Base-by-base conservation (phyloP, 2,329 filamentous ascomycete genomes). In the Teratosphaeria zuluensis region DNA sequence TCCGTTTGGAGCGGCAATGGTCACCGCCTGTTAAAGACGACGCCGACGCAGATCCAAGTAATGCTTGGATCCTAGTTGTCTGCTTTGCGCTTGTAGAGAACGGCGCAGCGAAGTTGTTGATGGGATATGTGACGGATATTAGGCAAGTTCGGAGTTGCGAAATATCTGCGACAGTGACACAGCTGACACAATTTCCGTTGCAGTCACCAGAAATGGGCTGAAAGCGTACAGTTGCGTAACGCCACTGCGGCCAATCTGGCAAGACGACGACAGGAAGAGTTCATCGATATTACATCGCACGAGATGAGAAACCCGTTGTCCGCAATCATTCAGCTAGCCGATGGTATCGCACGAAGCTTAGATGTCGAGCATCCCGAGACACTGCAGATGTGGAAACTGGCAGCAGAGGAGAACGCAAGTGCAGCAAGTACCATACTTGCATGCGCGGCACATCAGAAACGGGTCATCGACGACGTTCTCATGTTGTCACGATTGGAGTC, bases 261-360 rank as follows among this genome's bases (percentile, higher is more conserved):
- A 2, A 71, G 69, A 51, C 56, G 65, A n/a, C 65, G 65, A 28
- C 68, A 66, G 42, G 67, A 71, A 54, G 60, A 60, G n/a, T 70
- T 70, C 52, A 65, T 70, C 7, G 69, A 71, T 53, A 66, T 66
- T 57, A 62, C 65, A 2, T 72, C 68, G 2, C 74, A 76, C 60
- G 75, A 77, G 59, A 75, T 76, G 68, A 66, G 76, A 5, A 77
- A 77, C 57, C 76, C 76, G 0, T 63, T 77, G 1, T 71, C 69
- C 21, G 74, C 75, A 1, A 76, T 78, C 31, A 70, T 76, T 0
- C 73, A 76, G 21, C 73, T 73, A 33, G 75, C 75, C 4, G 76
- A 78, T 53, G 70, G 70, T 3, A 76, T 77, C 21, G 57, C 63
- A 16, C 54, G 55, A n/a, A 60, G 60, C 21, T 48, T 66, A 16